A percentile compares a stretch with the other conserved stretches of the same genome.
Evolutionary conservation across 306 rosid genomes (phyloP).

Genomic region (Trichosanthes truncata): DNA sequence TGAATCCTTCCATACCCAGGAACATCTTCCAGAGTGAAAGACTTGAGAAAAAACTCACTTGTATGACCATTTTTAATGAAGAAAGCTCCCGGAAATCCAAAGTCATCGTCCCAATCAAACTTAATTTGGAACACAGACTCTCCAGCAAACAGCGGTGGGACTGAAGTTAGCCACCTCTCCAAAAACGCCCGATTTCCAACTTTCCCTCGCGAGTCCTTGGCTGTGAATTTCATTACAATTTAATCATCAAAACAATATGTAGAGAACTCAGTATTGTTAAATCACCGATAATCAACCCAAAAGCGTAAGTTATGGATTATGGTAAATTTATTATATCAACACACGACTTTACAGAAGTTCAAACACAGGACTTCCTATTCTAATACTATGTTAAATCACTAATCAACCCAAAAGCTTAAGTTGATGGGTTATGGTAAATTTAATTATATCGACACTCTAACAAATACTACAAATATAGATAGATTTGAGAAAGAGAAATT

Average conservation of each 20-base stretch:
- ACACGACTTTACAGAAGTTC: no score
- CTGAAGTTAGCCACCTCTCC: slow-evolving; percentile 47
- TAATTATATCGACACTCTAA: no score
- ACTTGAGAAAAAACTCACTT: slow-evolving; percentile 57
- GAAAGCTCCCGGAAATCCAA: slow-evolving; percentile 71
- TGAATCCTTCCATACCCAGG: slow-evolving; percentile 55
- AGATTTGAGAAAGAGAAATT: neutral
- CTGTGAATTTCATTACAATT: slow-evolving; percentile 16
- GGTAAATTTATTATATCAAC: no score
- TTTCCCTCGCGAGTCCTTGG: slow-evolving; percentile 39
- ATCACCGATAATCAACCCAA: no score
- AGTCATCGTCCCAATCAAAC: slow-evolving; percentile 48
- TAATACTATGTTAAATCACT: no score
- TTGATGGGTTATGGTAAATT: no score
- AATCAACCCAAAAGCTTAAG: no score
- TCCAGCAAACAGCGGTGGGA: slow-evolving; percentile 34
- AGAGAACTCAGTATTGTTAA: no score
- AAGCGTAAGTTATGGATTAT: no score
- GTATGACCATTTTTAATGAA: slow-evolving; percentile 49
- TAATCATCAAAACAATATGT: neutral
- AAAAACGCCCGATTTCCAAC: slow-evolving; percentile 49
- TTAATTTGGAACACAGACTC: slow-evolving; percentile 42
- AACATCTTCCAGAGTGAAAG: slow-evolving; percentile 53
- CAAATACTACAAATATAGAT: no score
- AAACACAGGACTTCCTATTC: no score